Evolutionary conservation across 371 early-diverging fungal genomes (phyloP).

Genomic region (Smittium culicis): DNA sequence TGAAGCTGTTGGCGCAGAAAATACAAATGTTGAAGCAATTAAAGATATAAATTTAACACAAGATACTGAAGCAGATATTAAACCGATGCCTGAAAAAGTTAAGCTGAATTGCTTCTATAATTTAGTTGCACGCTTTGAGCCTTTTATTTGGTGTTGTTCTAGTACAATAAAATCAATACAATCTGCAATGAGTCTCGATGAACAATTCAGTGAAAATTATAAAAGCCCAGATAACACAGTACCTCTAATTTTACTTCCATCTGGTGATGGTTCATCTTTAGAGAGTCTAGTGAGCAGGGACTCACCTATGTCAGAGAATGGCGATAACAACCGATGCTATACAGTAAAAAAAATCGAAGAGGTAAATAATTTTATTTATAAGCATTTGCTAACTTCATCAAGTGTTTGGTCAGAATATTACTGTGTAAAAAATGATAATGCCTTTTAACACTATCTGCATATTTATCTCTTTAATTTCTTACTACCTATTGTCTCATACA

Average conservation of each 20-base stretch:
- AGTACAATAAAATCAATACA: neutral
- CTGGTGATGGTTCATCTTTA: neutral
- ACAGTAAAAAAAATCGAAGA: neutral
- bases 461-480: no score
- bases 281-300: slow-evolving; percentile 1
- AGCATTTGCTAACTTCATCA: neutral
- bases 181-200: neutral
- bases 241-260: neutral
- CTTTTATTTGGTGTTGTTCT: neutral
- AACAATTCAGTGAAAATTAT: neutral
- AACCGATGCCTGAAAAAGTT: no score
- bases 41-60: no score
- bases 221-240: neutral
- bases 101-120: neutral
- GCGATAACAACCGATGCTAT: neutral
- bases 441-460: no score
- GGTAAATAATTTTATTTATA: neutral
- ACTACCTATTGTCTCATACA: no score
- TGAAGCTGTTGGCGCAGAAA: no score
- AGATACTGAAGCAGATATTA: no score
- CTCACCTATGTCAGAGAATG: neutral
- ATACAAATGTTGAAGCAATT: no score
- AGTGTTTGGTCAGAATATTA: no score
- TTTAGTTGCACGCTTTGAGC: neutral
- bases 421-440: no score